Evolutionary conservation across 225 moss, liverwort and hornwort genomes (phyloP), one percentile per base, ranked within the genome.

Genomic region (Polytrichum commune): DNA sequence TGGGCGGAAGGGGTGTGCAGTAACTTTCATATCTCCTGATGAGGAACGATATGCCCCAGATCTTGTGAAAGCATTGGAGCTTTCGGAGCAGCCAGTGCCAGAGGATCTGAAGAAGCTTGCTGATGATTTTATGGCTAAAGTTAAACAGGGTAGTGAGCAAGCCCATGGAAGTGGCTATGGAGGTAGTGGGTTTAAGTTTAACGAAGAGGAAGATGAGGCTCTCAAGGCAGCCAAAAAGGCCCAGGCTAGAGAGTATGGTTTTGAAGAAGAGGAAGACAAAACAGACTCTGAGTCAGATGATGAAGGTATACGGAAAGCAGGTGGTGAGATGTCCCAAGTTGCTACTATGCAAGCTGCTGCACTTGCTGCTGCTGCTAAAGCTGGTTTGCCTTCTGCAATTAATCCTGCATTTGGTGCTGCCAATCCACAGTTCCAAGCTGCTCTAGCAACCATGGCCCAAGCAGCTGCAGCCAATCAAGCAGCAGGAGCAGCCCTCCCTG

Each of bases 251-350:
- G 97, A 98, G 75, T 98, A 98, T 68, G 97, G 97, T 54, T 98
- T 98, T 74, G 97, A 98, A 84, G 97, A 98, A 80, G 97, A 98
- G 35, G 97, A 98, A 53, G 97, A 98, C 66, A 98, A 98, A 77
- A 87, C 97, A 71, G 97, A 98, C 64, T 98, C 97, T 8, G 97
- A 98, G 66, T 92, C 95, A 29, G 97, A 98, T 69, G 97, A 98
- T 68, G 97, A 94, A 73, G 92, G 92, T 68, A 93, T 98, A 74
- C 92, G 97, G 38, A 98, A 98, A 78, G 94, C 94, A 24, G 97
- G 97, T 66, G 97, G 97, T 29, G 97, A 98, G 71, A 82, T 95
- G 77, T 92, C 97, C 30, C 90, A 93, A 79, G 89, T 92, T 69
- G 91, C 86, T 20, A 95, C 92, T 18, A 87, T 95, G 69, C 97